Conservation (phyloP, 805 yeast species). For the Komagataella phaffii region DNA sequence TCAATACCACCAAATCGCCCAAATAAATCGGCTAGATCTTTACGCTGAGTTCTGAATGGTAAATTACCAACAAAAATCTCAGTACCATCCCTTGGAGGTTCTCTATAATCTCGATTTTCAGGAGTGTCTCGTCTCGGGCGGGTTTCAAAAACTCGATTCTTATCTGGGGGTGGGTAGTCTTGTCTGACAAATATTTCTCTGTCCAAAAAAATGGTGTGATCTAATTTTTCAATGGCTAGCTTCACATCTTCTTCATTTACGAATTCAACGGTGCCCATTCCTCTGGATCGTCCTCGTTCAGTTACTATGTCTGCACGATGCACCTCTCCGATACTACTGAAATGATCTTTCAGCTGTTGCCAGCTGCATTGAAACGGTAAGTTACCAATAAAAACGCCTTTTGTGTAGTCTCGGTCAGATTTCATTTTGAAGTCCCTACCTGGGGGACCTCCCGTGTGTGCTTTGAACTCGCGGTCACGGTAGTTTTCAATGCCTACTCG, state of each 20-base stretch:
- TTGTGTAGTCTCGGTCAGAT: slow-evolving; percentile 37
- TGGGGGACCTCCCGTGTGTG: slow-evolving; percentile 13
- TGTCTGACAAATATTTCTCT: slow-evolving; percentile 83
- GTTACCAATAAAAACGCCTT: slow-evolving; percentile 64
- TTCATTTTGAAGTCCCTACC: slow-evolving; percentile 9
- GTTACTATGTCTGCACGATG: slow-evolving; percentile 75
- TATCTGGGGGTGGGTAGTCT: slow-evolving; percentile 75
- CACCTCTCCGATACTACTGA: slow-evolving; percentile 49
- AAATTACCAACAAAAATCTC: slow-evolving; percentile 73
- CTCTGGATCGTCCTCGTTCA: slow-evolving; percentile 68
- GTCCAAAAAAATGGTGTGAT: slow-evolving; percentile 52
- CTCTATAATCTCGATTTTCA: slow-evolving; percentile 4
- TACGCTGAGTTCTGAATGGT: slow-evolving; percentile 78
- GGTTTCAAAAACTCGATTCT: slow-evolving; percentile 9
- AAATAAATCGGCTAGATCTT: slow-evolving; percentile 74
- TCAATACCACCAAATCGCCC: slow-evolving; percentile 63
- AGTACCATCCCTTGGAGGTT: slow-evolving; percentile 15
- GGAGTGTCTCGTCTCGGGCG: slow-evolving; percentile 3
- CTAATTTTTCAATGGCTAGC: slow-evolving; percentile 56
- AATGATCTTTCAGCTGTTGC: slow-evolving; percentile 43
- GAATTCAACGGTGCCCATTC: slow-evolving; percentile 88
- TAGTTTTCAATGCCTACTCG: slow-evolving; percentile 11
- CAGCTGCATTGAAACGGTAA: slow-evolving; percentile 54
- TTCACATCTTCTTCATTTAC: slow-evolving; percentile 48
- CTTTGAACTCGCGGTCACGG: slow-evolving; percentile 7